Evolutionary conservation across 2,329 filamentous ascomycete species (phyloP), one percentile per base, ranked within the genome.

Genomic region (Tolypocladium pustulatum): DNA sequence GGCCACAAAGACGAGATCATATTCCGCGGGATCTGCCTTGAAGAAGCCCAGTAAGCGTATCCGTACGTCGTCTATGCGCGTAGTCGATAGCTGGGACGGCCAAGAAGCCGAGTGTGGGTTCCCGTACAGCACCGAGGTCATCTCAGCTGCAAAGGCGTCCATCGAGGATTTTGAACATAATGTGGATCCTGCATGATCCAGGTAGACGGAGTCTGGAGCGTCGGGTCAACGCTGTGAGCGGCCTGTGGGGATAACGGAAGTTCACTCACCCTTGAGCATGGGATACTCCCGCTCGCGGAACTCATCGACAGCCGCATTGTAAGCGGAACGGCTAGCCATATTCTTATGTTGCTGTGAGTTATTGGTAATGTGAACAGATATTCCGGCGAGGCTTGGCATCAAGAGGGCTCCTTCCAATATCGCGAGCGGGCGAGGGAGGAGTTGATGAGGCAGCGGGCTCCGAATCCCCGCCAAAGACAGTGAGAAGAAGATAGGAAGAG

Each of bases 151-250:
- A 73, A 96, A 96, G 30, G 76, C 78, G 63, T 93, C 88, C 71
- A 97, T 86, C 30, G 94, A 74, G 36, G 89, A 91, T 71, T 88
- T 93, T 49, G 91, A 79, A 68, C 89, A 90, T 1, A 89, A 78
- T 0, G 92, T 93, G n/a, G 90, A 90, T n/a, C 91, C 93, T 0
- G 91, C 91, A 87, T 97, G 92, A 66, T 97, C 93, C 59, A 97
- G 86, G 71, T 97, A 97, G 54, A 86, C 79, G 12, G 84, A 84
- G 57, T 82, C 90, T 93, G 58, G 36, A 10, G 3, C 25, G 25
- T 10, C 43, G 38, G 5, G 32, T 53, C 49, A 54, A 49, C 7
- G 37, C 9, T 6, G 25, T 8, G 2, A 8, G 17, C 25, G 36
- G 15, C n/a, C 15, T 27, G 15, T 8, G 17, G 13, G 41, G 40